These are phyloP conservation scores for Apophysomyces variabilis DNA, from an alignment of 371 early-diverging fungal species.

Conservation along the genomic window DNA sequence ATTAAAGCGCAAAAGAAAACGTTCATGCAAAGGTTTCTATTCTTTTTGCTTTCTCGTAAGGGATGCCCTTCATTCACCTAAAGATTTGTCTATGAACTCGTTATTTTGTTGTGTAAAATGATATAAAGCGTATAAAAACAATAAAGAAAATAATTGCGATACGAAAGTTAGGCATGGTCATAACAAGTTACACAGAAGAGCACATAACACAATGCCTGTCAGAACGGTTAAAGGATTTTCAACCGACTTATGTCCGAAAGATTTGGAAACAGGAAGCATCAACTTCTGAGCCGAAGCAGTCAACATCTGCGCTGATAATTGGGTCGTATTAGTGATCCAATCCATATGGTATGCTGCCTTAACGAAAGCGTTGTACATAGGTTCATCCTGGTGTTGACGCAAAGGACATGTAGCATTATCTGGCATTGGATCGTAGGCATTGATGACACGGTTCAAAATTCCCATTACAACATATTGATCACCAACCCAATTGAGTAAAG, in stretches of 20 bases:
- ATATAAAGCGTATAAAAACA: too few relatives aligned
- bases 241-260: neutral
- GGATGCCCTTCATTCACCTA: too few relatives aligned
- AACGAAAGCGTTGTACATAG: conserved; percentile 33
- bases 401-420: conserved; percentile 32
- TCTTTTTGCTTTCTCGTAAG: too few relatives aligned
- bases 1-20: too few relatives aligned
- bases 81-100: too few relatives aligned
- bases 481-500: conserved; percentile 17
- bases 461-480: conserved; percentile 22
- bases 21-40: too few relatives aligned
- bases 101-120: too few relatives aligned
- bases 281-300: conserved; percentile 1
- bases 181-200: neutral
- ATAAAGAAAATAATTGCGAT: neutral
- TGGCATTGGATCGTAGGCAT: conserved; percentile 43
- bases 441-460: conserved; percentile 34
- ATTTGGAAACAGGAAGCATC: neutral
- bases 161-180: neutral
- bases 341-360: conserved; percentile 24
- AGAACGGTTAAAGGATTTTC: neutral
- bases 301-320: conserved; percentile 18
- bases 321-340: conserved; percentile 36
- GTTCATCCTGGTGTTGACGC: conserved; percentile 18
- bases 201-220: neutral